phyloP scores from a whole-genome alignment of 192 early-diverging fungal genomes.

The Mortierella claussenii region DNA sequence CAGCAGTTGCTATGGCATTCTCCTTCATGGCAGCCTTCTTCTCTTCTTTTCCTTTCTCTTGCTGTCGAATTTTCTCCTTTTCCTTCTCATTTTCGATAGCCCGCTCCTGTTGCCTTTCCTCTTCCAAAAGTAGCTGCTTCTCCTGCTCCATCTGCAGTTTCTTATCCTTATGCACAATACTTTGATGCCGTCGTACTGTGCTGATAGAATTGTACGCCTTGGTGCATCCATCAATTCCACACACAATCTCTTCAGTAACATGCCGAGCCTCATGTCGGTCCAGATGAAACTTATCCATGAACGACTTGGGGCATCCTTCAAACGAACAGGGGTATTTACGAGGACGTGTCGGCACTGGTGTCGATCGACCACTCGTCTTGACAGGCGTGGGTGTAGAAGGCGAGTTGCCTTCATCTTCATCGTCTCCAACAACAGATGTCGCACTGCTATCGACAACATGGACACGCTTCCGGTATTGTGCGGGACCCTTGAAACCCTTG shows the following conservation, averaged over 20 bases:
- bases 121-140: neutral
- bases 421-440: neutral
- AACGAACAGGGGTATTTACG: conserved; percentile 41
- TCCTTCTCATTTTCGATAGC: neutral
- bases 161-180: conserved; percentile 39
- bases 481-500: too few relatives aligned
- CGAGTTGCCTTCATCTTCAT: conserved; percentile 10
- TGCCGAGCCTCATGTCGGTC: conserved; percentile 42
- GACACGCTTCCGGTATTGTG: conserved; percentile 1
- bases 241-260: conserved; percentile 47
- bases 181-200: conserved; percentile 47
- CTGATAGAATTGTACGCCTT: conserved; percentile 52
- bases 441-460: neutral
- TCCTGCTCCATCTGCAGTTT: conserved; percentile 18
- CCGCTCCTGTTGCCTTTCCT: neutral
- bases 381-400: neutral
- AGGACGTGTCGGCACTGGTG: conserved; percentile 27
- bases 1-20: neutral
- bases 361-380: conserved; percentile 16
- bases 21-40: neutral
- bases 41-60: neutral
- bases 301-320: conserved; percentile 46
- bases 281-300: conserved; percentile 54
- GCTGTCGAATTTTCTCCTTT: neutral
- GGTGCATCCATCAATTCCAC: conserved; percentile 50